These are phyloP conservation scores for Apophysomyces elegans DNA, from an alignment of 371 early-diverging fungal species.

Conservation along the genomic window DNA sequence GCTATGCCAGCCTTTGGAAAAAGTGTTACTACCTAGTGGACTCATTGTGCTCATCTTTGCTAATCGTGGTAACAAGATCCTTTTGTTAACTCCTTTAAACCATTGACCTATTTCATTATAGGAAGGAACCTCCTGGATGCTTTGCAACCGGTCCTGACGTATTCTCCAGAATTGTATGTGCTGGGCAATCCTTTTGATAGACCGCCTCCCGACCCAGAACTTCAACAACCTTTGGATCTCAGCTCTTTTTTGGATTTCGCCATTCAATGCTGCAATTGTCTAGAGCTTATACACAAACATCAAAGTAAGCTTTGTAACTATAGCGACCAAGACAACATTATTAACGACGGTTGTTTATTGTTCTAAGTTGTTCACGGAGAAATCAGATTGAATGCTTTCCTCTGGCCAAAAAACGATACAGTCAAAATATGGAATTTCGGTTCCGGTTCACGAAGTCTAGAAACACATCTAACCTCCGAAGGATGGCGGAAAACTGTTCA, in stretches of 20 bases:
- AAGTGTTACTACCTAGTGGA: conserved; percentile 29
- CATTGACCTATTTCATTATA: not conserved
- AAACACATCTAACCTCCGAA: conserved; percentile 47
- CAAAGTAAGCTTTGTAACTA: conserved; percentile 34
- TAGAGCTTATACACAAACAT: conserved; percentile 48
- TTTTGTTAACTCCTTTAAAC: not conserved
- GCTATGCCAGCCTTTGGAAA: conserved; percentile 47
- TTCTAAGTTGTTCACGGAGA: conserved; percentile 51
- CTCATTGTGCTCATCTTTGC: conserved; percentile 46
- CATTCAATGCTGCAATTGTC: conserved; percentile 51
- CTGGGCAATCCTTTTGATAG: conserved; percentile 8
- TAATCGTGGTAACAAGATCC: conserved; percentile 24
- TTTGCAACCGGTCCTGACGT: conserved; percentile 25
- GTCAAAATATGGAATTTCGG: conserved; percentile 54
- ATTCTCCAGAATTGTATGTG: conserved; percentile 19
- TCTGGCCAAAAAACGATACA: conserved; percentile 39
- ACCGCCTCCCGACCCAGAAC: not conserved
- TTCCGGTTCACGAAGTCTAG: conserved; percentile 43
- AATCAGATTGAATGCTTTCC: conserved; percentile 46
- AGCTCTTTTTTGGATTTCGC: conserved; percentile 44
- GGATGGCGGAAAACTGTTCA: conserved; percentile 51
- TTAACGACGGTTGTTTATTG: not conserved
- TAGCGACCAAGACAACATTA: not conserved
- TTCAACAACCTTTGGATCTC: conserved; percentile 18
- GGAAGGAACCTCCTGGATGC: conserved; percentile 37